Percentiles rank a stretch among this genome's conserved stretches.
Evolutionary conservation across 441 rosid genomes (phyloP).

Genomic region (Erodium chrysanthum): DNA sequence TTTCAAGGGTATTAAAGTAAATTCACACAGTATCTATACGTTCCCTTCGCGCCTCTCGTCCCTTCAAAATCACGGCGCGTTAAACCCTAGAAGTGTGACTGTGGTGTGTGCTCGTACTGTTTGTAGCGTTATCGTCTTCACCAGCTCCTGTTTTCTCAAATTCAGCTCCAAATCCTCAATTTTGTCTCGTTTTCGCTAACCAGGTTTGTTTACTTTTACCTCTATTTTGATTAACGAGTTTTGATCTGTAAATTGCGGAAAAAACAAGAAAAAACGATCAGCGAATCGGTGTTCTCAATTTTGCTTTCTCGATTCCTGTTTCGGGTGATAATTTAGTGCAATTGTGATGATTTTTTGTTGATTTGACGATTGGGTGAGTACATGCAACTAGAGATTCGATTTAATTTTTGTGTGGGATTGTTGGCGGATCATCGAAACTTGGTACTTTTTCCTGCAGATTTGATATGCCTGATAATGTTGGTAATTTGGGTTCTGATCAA

Average conservation of each 20-base stretch:
- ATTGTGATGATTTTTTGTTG: neutral
- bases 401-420: neutral
- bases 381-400: neutral
- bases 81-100: neutral
- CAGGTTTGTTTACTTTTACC: neutral
- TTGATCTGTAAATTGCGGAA: neutral
- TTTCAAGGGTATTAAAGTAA: too few relatives aligned
- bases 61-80: neutral
- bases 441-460: neutral
- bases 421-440: neutral
- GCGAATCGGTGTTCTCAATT: neutral
- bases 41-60: too few relatives aligned
- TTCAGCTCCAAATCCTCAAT: conserved; percentile 1
- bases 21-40: too few relatives aligned
- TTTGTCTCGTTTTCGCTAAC: neutral
- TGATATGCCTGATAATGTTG: neutral
- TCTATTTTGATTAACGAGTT: neutral
- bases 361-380: neutral
- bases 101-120: neutral
- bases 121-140: neutral
- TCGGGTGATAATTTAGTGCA: neutral
- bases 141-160: neutral
- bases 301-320: neutral
- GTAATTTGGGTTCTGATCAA: conserved; percentile 1
- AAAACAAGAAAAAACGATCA: neutral